These are phyloP conservation scores for Wickerhamiella spandovensis DNA, from an alignment of 805 yeast genomes.

Conservation along the genomic window DNA sequence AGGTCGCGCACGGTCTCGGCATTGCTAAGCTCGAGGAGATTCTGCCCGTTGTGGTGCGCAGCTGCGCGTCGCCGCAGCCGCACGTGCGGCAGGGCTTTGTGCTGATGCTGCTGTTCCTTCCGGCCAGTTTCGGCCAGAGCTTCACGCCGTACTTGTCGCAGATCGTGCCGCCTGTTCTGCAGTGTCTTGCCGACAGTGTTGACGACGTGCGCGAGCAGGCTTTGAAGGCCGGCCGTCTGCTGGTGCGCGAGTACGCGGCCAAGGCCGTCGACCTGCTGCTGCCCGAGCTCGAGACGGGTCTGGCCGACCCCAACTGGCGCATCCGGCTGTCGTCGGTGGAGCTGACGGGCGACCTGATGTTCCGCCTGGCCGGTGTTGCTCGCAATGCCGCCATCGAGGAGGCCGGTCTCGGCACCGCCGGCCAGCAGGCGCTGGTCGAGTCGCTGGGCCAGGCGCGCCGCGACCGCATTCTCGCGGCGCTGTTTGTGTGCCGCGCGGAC, in stretches of 20 bases:
- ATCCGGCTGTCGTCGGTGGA: constrained; percentile 90
- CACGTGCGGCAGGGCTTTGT: constrained; percentile 82
- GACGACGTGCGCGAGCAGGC: constrained; percentile 84
- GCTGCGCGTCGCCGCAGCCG: constrained; percentile 52
- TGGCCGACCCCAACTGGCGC: constrained; percentile 68
- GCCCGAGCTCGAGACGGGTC: constrained; percentile 87
- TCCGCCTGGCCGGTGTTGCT: constrained; percentile 74
- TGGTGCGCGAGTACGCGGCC: constrained; percentile 81
- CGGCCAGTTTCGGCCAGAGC: constrained; percentile 77
- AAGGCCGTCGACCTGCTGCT: constrained; percentile 84
- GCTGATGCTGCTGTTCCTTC: constrained; percentile 79
- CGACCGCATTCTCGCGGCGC: constrained; percentile 69
- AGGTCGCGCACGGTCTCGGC: constrained; percentile 88
- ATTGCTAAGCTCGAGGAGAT: constrained; percentile 74
- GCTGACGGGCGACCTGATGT: constrained; percentile 85
- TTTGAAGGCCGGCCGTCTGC: constrained; percentile 79
- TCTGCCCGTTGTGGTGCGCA: constrained; percentile 63
- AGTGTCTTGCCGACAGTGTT: constrained; percentile 80
- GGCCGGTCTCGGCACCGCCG: constrained; percentile 22
- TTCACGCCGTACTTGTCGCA: constrained; percentile 77
- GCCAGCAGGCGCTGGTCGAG: constrained; percentile 42
- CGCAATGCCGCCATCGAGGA: constrained; percentile 27
- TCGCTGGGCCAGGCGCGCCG: constrained; percentile 80
- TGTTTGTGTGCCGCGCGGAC: constrained; percentile 91
- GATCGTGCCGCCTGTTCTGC: constrained; percentile 82